A percentile compares a stretch with the other conserved stretches of the same genome.
phyloP scores from a whole-genome alignment of 805 yeast species.

The Suhomyces sp. region DNA sequence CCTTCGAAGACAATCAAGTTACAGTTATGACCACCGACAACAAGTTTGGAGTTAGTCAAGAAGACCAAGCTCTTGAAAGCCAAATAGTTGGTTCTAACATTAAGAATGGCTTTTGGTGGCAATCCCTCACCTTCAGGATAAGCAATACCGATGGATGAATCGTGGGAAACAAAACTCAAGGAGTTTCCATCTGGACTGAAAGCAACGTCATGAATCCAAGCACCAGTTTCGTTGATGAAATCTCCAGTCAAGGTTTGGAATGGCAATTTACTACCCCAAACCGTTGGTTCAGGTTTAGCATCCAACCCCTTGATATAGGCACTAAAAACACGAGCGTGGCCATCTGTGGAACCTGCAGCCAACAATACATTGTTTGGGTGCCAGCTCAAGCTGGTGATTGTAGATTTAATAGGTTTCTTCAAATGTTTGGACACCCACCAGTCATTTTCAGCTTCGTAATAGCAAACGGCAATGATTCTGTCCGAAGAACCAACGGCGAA shows the following conservation, averaged over 20 bases:
- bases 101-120: constrained; percentile 60
- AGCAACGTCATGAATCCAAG: constrained; percentile 90
- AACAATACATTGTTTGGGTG: constrained; percentile 88
- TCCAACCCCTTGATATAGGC: constrained; percentile 89
- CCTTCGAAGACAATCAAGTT: constrained; percentile 86
- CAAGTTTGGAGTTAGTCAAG: constrained; percentile 60
- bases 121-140: constrained; percentile 69
- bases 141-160: constrained; percentile 76
- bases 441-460: constrained; percentile 92
- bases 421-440: constrained; percentile 99
- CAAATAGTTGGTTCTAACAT: constrained; percentile 63
- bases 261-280: constrained; percentile 95
- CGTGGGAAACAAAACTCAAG: constrained; percentile 82
- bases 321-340: constrained; percentile 85
- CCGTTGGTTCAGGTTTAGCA: constrained; percentile 71
- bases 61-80: constrained; percentile 81
- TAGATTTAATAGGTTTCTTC: constrained; percentile 89
- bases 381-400: constrained; percentile 84
- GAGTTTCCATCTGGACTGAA: constrained; percentile 80
- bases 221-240: constrained; percentile 62
- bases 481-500: constrained; percentile 98
- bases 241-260: constrained; percentile 91
- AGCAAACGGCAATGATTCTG: constrained; percentile 90
- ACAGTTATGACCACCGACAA: constrained; percentile 92
- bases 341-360: constrained; percentile 91